Evolutionary conservation across 1,284 basidiomycete species (phyloP).

Genomic region (Phylloporus gajari): DNA sequence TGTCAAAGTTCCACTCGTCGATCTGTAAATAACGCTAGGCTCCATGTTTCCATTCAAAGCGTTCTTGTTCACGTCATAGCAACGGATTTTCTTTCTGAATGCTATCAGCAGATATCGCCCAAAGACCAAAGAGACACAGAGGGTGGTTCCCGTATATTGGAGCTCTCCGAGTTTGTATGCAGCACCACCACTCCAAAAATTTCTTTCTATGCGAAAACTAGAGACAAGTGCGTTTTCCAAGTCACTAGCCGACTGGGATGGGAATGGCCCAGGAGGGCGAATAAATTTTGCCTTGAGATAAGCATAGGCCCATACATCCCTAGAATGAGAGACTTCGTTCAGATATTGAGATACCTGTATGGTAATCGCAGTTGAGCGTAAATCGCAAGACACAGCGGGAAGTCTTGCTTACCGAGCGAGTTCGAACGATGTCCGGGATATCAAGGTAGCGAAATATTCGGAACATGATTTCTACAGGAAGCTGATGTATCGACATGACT

Average conservation of each 20-base stretch:
- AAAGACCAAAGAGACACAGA: conserved; percentile 19
- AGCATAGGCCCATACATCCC: conserved; percentile 24
- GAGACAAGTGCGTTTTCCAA: conserved; percentile 23
- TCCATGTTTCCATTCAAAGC: conserved; percentile 7
- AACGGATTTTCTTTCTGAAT: conserved; percentile 25
- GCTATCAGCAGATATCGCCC: conserved; percentile 28
- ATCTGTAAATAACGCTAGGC: conserved; percentile 24
- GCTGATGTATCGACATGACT: neutral
- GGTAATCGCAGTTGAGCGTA: neutral
- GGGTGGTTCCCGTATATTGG: conserved; percentile 18
- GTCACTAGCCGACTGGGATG: conserved; percentile 22
- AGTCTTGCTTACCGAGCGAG: conserved; percentile 24
- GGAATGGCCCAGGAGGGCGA: conserved; percentile 35
- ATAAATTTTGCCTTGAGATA: conserved; percentile 28
- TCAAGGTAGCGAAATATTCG: neutral
- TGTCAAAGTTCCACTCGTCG: conserved; percentile 3
- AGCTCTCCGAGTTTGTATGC: conserved; percentile 19
- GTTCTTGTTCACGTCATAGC: conserved; percentile 32
- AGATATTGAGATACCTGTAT: conserved; percentile 35
- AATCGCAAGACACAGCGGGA: neutral
- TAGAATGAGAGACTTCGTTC: conserved; percentile 6
- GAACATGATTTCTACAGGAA: neutral
- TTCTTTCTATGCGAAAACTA: conserved; percentile 16
- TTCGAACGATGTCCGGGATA: neutral
- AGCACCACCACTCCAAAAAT: conserved; percentile 3